Conservation (phyloP, 108 stramenopile genomes). For the Mediolabrus comicus region DNA sequence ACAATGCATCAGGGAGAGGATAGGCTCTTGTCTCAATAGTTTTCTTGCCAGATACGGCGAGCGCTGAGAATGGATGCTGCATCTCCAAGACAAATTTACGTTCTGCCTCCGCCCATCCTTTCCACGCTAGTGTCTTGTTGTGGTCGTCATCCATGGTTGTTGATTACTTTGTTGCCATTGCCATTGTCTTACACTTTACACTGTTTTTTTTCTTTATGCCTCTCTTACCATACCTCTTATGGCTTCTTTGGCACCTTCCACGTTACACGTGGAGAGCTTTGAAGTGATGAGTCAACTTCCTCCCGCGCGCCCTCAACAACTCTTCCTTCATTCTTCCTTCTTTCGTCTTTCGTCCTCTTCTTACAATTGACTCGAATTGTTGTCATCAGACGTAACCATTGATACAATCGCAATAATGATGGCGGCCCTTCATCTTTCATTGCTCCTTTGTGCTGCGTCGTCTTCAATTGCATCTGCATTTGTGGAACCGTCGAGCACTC, state of each 20-base stretch:
- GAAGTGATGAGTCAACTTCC: too few relatives aligned
- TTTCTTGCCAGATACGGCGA: constrained; percentile 56
- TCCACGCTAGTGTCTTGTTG: constrained; percentile 6
- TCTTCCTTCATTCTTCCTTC: too few relatives aligned
- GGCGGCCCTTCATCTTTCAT: neutral
- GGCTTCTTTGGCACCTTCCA: too few relatives aligned
- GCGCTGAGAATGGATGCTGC: constrained; percentile 67
- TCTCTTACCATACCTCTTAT: too few relatives aligned
- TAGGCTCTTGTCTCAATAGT: constrained; percentile 75
- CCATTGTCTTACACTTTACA: too few relatives aligned
- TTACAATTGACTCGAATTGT: too few relatives aligned
- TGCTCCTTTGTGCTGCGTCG: neutral
- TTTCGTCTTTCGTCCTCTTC: too few relatives aligned
- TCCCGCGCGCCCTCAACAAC: too few relatives aligned
- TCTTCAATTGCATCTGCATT: neutral
- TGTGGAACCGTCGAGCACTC: neutral
- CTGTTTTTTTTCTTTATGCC: too few relatives aligned
- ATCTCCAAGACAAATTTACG: constrained; percentile 65
- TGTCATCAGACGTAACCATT: too few relatives aligned
- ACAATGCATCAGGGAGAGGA: constrained; percentile 54
- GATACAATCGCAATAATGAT: neutral
- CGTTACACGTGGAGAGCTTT: too few relatives aligned
- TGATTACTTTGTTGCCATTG: too few relatives aligned
- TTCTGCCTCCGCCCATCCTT: constrained; percentile 9
- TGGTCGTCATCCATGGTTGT: neutral